Evolutionary conservation across 192 early-diverging fungal species (phyloP), one percentile per base, ranked within the genome.

Genomic region (Chytriomyces sp.): DNA sequence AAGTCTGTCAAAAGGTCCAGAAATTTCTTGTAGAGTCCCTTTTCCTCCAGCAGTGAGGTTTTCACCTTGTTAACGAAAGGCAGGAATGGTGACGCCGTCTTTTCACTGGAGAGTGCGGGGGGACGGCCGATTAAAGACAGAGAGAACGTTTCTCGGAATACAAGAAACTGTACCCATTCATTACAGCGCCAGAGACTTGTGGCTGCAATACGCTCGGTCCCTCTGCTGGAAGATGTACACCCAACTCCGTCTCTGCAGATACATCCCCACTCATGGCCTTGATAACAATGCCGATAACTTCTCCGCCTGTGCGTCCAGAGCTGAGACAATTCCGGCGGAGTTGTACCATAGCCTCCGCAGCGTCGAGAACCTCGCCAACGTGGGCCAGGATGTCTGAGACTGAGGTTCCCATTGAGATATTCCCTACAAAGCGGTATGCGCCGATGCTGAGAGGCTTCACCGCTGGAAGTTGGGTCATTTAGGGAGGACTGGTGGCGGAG

Each of bases 1-100:
- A 53, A 76, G n/a, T 67, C 75, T 3, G 63, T 26, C 23, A 68
- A 26, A 24, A 50, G n/a, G 45, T 76, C 75, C 13, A 76, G 62
- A 16, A 76, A 48, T n/a, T 24, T 1, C 23, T 68, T 67, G 44
- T 76, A 76, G 16, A 28, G 10, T 28, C 75, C 75, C 47, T 49
- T 45, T 50, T 76, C 75, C 16, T 45, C 53, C 10, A n/a, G 16
- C 13, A 76, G 75, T 8, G 50, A 20, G n/a, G 64, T 24, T 50
- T 76, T 76, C 0, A 76, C 28, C 18, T 50, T 26, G 47, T 68
- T 68, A 16, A 68, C 24, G 49, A 76, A 53, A 16, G 45, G 16
- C 9, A 68, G 7, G 43, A 68, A 45, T n/a, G 67, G 67, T 4
- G 23, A 13, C 23, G 62, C 13, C 24, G 62, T 20, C 35, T n/a